Evolutionary conservation across 192 early-diverging fungal species (phyloP).

Genomic region (Dimargaris cristalligena): DNA sequence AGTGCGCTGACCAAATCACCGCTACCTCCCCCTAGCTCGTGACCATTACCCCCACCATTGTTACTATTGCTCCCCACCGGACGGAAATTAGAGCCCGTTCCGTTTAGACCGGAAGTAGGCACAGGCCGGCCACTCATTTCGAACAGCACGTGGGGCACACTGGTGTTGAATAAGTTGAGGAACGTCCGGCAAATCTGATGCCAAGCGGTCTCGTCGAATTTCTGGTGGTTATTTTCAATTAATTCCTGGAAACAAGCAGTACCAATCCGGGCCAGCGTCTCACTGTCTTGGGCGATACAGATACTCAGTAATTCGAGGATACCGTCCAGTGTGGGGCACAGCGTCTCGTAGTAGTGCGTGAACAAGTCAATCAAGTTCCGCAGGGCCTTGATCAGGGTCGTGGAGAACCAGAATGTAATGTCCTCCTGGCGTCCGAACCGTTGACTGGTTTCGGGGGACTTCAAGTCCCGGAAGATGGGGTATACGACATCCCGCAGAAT

Average conservation of each 20-base stretch:
- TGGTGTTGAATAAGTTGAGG: conserved; percentile 54
- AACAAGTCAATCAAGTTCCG: conserved; percentile 76
- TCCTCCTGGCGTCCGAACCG: conserved; percentile 71
- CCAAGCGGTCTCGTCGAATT: conserved; percentile 59
- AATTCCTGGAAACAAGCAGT: conserved; percentile 81
- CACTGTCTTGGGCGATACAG: conserved; percentile 88
- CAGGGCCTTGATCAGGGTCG: conserved; percentile 84
- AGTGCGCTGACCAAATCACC: conserved; percentile 18
- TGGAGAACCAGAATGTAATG: conserved; percentile 81
- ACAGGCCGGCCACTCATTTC: conserved; percentile 13
- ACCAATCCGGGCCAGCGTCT: conserved; percentile 76
- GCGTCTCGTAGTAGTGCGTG: conserved; percentile 52
- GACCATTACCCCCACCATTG: background rate
- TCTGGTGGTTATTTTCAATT: conserved; percentile 57
- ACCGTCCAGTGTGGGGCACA: conserved; percentile 55
- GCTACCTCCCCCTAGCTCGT: background rate
- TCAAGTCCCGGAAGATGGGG: conserved; percentile 77
- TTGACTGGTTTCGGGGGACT: conserved; percentile 19
- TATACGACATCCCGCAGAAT: conserved; percentile 73
- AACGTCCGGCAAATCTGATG: conserved; percentile 50
- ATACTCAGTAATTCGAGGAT: conserved; percentile 62
- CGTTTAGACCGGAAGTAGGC: background rate
- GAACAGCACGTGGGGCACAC: conserved; percentile 60
- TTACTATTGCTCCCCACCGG: too few species aligned
- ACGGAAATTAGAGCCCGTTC: background rate